Evolutionary conservation across 441 rosid species (phyloP), one percentile per base, ranked within the genome.

Genomic region (Corymbia calophylla): DNA sequence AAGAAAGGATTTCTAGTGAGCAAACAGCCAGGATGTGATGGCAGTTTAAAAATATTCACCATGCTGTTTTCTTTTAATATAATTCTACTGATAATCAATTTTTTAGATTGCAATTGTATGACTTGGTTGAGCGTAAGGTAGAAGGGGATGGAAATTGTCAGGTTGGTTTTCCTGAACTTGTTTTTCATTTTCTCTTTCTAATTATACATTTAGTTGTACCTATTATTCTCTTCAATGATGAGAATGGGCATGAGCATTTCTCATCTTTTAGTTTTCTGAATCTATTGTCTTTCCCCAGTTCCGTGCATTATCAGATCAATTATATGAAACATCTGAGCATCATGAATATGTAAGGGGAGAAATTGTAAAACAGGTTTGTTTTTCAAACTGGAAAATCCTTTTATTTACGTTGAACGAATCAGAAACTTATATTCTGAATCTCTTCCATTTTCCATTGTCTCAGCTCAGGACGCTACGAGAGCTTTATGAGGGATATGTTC

Each of bases 251-350:
- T 3, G 18, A 44, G 51, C 84, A 44, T 48, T 77, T 77, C 51
- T 77, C n/a, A 44, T 23, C 0, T 44, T n/a, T 44, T 23, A 23
- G 49, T 44, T 73, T 73, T 77, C n/a, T 77, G 84, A 44, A 77
- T 77, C 84, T 77, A 44, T 77, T 23, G 53, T 77, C 44, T 73
- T 80, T 55, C 64, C 64, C 84, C 95, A 97, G 99, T 97, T 97
- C 88, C 98, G 96, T 87, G 99, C 99, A 89, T 93, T 97, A 81
- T 94, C 99, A 73, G 96, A 96, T 94, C 98, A 97, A 90, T 92
- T 96, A 29, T 92, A 93, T 91, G 87, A 87, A 82, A 92, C 96
- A n/a, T 94, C 98, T 80, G 99, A 96, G 81, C 92, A 92, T 88
- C 98, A 97, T 93, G 95, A 94, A 94, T 48, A 51, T 64, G 95